Evolutionary conservation across 169 alveolate species (phyloP), one percentile per base, ranked within the genome.

Genomic region (Plasmodium ovale): DNA sequence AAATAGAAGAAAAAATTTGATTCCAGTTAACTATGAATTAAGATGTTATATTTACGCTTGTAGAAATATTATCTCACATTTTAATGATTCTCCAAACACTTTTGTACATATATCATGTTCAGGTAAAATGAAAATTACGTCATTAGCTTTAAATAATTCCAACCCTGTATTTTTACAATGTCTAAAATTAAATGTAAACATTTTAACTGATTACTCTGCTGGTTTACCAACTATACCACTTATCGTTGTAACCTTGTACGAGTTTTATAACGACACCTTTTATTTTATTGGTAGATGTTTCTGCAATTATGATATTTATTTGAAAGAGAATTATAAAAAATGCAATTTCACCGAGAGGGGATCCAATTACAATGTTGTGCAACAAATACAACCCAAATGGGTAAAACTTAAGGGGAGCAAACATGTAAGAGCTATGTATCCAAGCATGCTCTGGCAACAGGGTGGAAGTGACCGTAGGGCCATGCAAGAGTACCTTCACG

Each of bases 11-110:
- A 92, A 93, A 85, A 84, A 94, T 44, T 79, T 95, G 85, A 82
- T 92, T 56, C 90, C 91, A 25, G 92, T 91, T 71, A 97, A 95
- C 39, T 95, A 95, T 62, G 97, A 96, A 85, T 62, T 96, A 70
- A 92, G 98, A 64, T 94, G 97, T 64, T 96, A 96, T 77, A 54
- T 96, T 14, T 95, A 95, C 88, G 94, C 96, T 1, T 94, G 96
- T 59, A 87, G 97, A 84, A 91, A 94, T 60, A 77, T 95, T 3
- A 51, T 89, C 27, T 89, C 95, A 23, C 91, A 94, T 42, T 92
- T 74, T 42, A 92, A 87, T 37, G 93, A 91, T 16, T 88, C 91
- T 33, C 96, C 97, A 29, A 95, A 94, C 42, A 93, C 97, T 2
- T 87, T 92, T 69, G 92, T 95, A 9, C 95, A 93, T 92, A 91